phyloP scores from a whole-genome alignment of 371 early-diverging fungal species.

The Lichtheimia corymbifera region DNA sequence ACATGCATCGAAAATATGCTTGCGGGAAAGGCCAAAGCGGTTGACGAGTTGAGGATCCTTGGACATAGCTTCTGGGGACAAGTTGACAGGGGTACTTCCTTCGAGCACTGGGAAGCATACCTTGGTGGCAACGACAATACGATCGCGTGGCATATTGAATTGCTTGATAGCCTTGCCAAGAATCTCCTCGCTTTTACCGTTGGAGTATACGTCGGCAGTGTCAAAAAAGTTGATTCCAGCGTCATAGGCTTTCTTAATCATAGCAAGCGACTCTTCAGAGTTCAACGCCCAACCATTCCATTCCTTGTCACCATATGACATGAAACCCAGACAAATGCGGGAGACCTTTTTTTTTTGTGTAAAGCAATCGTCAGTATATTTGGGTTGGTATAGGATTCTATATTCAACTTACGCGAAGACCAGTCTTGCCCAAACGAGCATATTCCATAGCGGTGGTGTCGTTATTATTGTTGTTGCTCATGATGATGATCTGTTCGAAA shows the following conservation, averaged over 20 bases:
- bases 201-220: conserved; percentile 32
- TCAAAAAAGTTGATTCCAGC: conserved; percentile 52
- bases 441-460: conserved; percentile 14
- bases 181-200: conserved; percentile 38
- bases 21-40: conserved; percentile 45
- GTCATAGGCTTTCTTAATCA: conserved; percentile 49
- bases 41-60: conserved; percentile 20
- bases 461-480: no score
- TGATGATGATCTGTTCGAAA: no score
- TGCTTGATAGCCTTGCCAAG: conserved; percentile 40
- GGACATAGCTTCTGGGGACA: background rate
- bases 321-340: conserved; percentile 41
- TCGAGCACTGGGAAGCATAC: conserved; percentile 3
- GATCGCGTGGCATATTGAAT: conserved; percentile 36
- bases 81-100: background rate
- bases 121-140: conserved; percentile 45
- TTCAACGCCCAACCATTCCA: conserved; percentile 41
- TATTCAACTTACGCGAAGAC: conserved; percentile 7
- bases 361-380: no score
- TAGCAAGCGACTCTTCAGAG: conserved; percentile 33
- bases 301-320: conserved; percentile 34
- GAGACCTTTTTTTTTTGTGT: background rate
- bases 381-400: no score
- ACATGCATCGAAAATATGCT: conserved; percentile 55
- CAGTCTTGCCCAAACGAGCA: conserved; percentile 17